Conservation (phyloP, 139 green algal genomes). For the Haematococcus sp. region DNA sequence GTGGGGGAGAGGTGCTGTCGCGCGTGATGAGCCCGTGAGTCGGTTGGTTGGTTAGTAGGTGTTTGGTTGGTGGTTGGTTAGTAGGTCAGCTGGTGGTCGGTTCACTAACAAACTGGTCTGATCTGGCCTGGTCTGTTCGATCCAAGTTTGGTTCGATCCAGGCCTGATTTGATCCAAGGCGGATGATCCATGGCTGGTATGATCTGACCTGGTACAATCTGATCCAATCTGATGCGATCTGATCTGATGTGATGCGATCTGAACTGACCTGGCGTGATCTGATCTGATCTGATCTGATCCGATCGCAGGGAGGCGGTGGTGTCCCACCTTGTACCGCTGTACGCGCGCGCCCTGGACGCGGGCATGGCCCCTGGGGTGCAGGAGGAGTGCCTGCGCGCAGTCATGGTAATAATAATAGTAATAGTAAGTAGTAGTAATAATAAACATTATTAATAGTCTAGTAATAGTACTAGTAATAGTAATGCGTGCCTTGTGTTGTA, state of each 20-base stretch:
- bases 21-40: slow-evolving; percentile 31
- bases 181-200: neutral
- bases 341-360: neutral
- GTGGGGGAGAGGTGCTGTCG: slow-evolving; percentile 29
- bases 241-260: neutral
- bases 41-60: neutral
- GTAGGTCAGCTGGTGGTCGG: neutral
- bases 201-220: neutral
- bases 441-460: too few relatives aligned
- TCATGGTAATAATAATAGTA: too few relatives aligned
- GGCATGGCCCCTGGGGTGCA: slow-evolving; percentile 32
- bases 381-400: slow-evolving; percentile 4
- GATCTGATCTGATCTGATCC: too few relatives aligned
- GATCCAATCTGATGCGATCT: neutral
- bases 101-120: neutral
- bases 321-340: neutral
- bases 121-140: neutral
- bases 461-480: too few relatives aligned
- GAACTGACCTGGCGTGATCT: neutral
- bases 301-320: neutral
- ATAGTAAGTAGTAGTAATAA: too few relatives aligned
- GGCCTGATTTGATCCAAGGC: neutral
- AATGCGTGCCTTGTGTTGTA: too few relatives aligned
- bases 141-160: neutral
- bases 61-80: neutral